Base-by-base conservation (phyloP, 495 filamentous ascomycete genomes). In the Astrocystis sublimbata region DNA sequence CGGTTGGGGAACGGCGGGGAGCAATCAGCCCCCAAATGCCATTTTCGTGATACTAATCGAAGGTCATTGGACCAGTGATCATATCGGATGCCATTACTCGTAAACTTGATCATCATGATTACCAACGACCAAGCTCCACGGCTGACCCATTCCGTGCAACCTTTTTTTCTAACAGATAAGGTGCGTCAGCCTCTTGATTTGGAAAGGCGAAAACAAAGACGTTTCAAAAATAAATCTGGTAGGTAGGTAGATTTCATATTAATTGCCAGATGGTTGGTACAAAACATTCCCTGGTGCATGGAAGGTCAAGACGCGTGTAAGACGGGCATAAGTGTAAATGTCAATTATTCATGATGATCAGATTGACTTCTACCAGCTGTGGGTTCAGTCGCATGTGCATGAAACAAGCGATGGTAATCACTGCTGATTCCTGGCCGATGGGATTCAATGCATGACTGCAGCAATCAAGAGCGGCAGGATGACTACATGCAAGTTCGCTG, bases 401-500 rank as follows among this genome's bases (percentile, higher is more conserved):
- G 54, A 58, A 58, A 59, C 43, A 49, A 47, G 47, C 19, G 57
- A 41, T 23, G 26, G 33, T 36, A 60, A 46, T 46, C 24, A 15
- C 12, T 21, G 15, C 30, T 35, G 24, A 36, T 35, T 41, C 23
- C 10, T 49, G 26, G 24, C 21, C 30, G 8, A 35, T 35, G 49
- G 33, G 33, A 31, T 40, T 49, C 13, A 13, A 30, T 30, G 54
- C 36, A 31, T 6, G 26, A 40, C 26, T 57, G 24, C 54, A n/a
- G 38, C 23, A 56, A 17, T 8, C 51, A 52, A 8, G 21, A 19
- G 40, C 33, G 43, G 43, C 57, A 43, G 43, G 42, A 58, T 49
- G 30, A 36, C 56, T 31, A 58, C 42, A 57, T 57, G 54, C 38
- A 57, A 57, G 54, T 57, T 57, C 54, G 54, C 54, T 57, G 54